Evolutionary conservation across 1,284 basidiomycete genomes (phyloP).

Genomic region (Cutaneotrichosporon cutaneum): DNA sequence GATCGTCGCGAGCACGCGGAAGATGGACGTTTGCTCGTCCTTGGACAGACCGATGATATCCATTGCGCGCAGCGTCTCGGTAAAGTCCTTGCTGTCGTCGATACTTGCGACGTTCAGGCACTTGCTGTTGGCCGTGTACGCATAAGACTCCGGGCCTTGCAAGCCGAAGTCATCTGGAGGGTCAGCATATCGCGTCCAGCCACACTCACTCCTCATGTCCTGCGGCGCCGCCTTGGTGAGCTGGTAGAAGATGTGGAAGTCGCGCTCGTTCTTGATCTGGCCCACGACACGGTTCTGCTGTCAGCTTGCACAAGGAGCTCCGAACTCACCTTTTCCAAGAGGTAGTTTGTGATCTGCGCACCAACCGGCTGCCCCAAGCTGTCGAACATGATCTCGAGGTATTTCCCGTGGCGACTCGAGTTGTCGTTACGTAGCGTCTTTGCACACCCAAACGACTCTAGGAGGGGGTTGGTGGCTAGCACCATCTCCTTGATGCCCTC

Average conservation of each 20-base stretch:
- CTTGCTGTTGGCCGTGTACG: conserved; percentile 86
- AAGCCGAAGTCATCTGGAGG: conserved; percentile 82
- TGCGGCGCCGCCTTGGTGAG: conserved; percentile 93
- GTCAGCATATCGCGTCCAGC: not conserved
- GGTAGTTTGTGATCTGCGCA: conserved; percentile 97
- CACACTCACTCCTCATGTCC: conserved; percentile 72
- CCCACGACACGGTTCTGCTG: conserved; percentile 81
- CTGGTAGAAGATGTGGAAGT: conserved; percentile 99
- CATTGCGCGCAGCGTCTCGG: conserved; percentile 92
- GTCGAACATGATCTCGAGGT: conserved; percentile 99
- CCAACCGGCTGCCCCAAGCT: conserved; percentile 88
- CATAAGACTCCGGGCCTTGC: conserved; percentile 95
- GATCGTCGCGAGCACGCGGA: conserved; percentile 86
- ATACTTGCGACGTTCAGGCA: conserved; percentile 92
- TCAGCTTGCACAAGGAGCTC: conserved; percentile 19
- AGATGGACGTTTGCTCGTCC: conserved; percentile 88
- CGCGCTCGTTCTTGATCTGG: conserved; percentile 93
- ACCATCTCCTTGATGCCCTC: conserved; percentile 99
- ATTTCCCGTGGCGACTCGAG: conserved; percentile 98
- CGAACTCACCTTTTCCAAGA: conserved; percentile 75
- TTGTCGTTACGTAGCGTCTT: conserved; percentile 99
- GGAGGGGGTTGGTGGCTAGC: conserved; percentile 94
- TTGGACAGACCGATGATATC: conserved; percentile 79
- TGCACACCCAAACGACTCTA: conserved; percentile 98
- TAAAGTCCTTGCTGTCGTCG: conserved; percentile 82